phyloP scores from a whole-genome alignment of 2,329 filamentous ascomycete genomes.

The Xylaria multiplex region DNA sequence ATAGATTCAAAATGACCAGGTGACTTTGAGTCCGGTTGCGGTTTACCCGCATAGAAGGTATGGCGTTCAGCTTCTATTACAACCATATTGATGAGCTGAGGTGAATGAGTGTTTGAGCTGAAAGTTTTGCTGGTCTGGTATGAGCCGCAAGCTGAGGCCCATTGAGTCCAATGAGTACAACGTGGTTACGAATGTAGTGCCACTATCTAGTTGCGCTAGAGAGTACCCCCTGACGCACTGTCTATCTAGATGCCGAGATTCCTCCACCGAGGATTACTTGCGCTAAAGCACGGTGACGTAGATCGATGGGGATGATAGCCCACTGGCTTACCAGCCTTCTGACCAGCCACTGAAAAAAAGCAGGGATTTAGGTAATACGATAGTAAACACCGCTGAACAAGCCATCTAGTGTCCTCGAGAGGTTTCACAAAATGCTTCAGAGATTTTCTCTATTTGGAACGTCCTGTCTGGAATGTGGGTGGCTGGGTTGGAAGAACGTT shows the following conservation, averaged over 20 bases:
- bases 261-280: background rate
- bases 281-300: constrained; percentile 12
- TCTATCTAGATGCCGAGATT: constrained; percentile 2
- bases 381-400: background rate
- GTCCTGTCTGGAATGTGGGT: background rate
- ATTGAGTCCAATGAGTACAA: background rate
- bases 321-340: constrained; percentile 10
- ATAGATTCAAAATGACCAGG: constrained; percentile 75
- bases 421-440: background rate
- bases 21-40: constrained; percentile 68
- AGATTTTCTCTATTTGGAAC: background rate
- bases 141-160: constrained; percentile 1
- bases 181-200: too few species aligned
- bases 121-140: constrained; percentile 5
- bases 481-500: background rate
- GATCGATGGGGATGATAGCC: background rate
- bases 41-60: constrained; percentile 79
- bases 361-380: constrained; percentile 8
- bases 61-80: constrained; percentile 57
- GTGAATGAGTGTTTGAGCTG: constrained; percentile 21
- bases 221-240: background rate
- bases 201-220: background rate
- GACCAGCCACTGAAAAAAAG: background rate
- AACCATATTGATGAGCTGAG: constrained; percentile 38
- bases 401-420: background rate